A percentile compares a stretch with the other conserved stretches of the same genome.
phyloP scores from a whole-genome alignment of 2,329 filamentous ascomycete genomes.

The Beauveria bassiana region DNA sequence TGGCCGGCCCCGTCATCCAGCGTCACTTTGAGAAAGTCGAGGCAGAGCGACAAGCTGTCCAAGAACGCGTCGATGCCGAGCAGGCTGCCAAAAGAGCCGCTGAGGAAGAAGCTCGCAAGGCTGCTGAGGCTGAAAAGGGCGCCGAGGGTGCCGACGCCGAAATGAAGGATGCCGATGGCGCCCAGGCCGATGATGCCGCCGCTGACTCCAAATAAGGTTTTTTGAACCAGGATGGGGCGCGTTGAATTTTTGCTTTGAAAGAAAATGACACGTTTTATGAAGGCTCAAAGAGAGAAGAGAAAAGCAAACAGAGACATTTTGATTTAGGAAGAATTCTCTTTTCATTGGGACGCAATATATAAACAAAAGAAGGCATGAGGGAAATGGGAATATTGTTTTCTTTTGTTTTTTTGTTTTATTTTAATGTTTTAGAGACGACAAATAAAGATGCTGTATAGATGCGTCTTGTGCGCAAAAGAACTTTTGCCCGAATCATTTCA shows the following conservation, averaged over 20 bases:
- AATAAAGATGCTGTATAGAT: conserved; percentile 10
- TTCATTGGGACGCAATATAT: conserved; percentile 7
- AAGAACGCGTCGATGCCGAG: conserved; percentile 72
- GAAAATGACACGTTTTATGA: conserved; percentile 17
- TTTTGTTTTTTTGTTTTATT: conserved; percentile 12
- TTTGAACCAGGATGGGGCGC: not conserved
- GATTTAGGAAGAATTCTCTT: conserved; percentile 1
- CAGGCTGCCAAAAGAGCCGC: conserved; percentile 64
- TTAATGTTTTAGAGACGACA: conserved; percentile 12
- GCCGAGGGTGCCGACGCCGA: conserved; percentile 49
- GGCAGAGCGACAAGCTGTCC: conserved; percentile 69
- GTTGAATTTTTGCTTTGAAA: not conserved
- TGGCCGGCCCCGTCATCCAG: conserved; percentile 86
- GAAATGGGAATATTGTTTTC: conserved; percentile 1
- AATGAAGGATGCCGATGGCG: conserved; percentile 53
- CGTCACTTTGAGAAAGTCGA: conserved; percentile 94
- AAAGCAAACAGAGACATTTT: conserved; percentile 11
- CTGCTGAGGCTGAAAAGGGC: conserved; percentile 43
- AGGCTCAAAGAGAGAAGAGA: conserved; percentile 11
- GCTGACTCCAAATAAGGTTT: conserved; percentile 28
- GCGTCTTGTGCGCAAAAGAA: not conserved
- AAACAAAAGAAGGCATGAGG: conserved; percentile 11
- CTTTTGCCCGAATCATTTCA: no score
- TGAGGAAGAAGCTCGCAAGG: conserved; percentile 48
- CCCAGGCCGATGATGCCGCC: conserved; percentile 38